A percentile compares a stretch with the other conserved stretches of the same genome.
Conservation (phyloP, 495 filamentous ascomycete genomes). For the Tuber melanosporum region DNA sequence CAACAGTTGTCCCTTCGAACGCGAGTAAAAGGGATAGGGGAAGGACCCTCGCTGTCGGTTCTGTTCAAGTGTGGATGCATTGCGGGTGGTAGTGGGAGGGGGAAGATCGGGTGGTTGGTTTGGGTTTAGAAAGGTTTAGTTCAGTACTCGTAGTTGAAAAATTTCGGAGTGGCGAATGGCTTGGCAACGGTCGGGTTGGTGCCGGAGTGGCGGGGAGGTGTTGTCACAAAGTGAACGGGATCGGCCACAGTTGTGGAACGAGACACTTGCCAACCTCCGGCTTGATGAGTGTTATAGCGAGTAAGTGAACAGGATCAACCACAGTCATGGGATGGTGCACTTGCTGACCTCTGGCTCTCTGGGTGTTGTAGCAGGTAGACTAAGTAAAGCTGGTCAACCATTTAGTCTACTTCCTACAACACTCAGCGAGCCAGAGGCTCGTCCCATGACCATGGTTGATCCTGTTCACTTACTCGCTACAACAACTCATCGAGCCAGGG, state of each 20-base stretch:
- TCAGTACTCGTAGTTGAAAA: neutral
- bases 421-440: neutral
- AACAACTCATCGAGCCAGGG: neutral
- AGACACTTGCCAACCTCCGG: too few species aligned
- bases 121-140: neutral
- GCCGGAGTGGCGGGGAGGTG: neutral
- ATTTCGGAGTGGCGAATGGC: neutral
- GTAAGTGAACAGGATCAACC: too few species aligned
- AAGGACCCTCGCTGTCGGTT: conserved; percentile 74
- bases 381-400: too few species aligned
- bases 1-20: neutral
- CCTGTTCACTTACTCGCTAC: neutral
- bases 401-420: neutral
- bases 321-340: too few species aligned
- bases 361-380: too few species aligned
- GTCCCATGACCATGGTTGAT: neutral
- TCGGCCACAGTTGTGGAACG: too few species aligned
- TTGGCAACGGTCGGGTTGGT: neutral
- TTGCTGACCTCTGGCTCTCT: too few species aligned
- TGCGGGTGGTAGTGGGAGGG: conserved; percentile 32
- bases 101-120: neutral
- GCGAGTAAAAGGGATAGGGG: conserved; percentile 8
- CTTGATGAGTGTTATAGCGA: too few species aligned
- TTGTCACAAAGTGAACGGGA: too few species aligned
- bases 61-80: conserved; percentile 99